Percentiles rank a stretch among this genome's conserved stretches.
phyloP scores from a whole-genome alignment of 495 filamentous ascomycete species.

The Talaromyces proteolyticus region DNA sequence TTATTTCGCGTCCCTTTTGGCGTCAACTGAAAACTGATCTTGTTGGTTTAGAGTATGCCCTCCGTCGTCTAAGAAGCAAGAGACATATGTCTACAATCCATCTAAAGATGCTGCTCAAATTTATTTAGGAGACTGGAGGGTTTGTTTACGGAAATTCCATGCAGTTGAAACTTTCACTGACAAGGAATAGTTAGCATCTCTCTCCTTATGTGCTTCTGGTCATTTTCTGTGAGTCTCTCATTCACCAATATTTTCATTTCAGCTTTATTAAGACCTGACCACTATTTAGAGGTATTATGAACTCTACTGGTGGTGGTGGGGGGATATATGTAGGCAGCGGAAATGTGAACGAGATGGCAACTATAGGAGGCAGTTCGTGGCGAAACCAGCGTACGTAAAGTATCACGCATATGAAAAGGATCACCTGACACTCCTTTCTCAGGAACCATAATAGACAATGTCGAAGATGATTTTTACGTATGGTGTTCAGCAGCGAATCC shows the following conservation, averaged over 20 bases:
- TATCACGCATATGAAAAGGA: not conserved
- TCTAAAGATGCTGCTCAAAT: not conserved
- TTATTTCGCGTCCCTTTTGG: too few relatives aligned
- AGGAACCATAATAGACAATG: not conserved
- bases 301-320: too few relatives aligned
- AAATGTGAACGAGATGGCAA: too few relatives aligned
- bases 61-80: not conserved
- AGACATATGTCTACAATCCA: not conserved
- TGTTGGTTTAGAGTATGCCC: not conserved
- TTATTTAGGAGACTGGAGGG: not conserved
- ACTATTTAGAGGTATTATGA: not conserved
- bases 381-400: too few relatives aligned
- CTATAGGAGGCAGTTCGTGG: too few relatives aligned
- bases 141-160: not conserved
- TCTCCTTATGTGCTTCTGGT: slow-evolving; percentile 33
- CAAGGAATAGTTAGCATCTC: slow-evolving; percentile 26
- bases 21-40: too few relatives aligned
- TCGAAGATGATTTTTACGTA: too few relatives aligned
- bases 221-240: slow-evolving; percentile 25
- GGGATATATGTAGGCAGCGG: too few relatives aligned
- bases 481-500: slow-evolving; percentile 34
- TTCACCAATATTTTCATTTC: not conserved
- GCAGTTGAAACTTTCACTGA: not conserved
- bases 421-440: not conserved
- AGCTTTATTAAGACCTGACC: not conserved